These are phyloP conservation scores for Sisymbrium irio DNA, from an alignment of 345 rosid genomes.

Conservation along the genomic window DNA sequence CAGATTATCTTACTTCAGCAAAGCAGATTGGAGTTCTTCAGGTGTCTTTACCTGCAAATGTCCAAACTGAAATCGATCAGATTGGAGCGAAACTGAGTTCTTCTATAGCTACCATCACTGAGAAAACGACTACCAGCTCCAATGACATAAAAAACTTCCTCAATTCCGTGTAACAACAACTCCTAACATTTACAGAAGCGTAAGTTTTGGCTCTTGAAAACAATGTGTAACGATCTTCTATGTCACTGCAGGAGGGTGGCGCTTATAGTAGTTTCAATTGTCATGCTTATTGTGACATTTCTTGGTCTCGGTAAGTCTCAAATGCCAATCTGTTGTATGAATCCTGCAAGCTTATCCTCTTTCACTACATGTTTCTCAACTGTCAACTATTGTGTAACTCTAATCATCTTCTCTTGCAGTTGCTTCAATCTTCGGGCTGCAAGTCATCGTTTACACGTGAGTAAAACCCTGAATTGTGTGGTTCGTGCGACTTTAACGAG, in stretches of 20 bases:
- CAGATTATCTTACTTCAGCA: slow-evolving; percentile 66
- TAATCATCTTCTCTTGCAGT: slow-evolving; percentile 41
- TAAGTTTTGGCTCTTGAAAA: not conserved
- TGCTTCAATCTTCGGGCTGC: slow-evolving; percentile 76
- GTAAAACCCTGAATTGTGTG: slow-evolving; percentile 19
- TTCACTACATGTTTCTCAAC: not conserved
- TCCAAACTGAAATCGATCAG: slow-evolving; percentile 87
- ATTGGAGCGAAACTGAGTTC: slow-evolving; percentile 56
- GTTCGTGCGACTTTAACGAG: not conserved
- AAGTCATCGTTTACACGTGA: slow-evolving; percentile 75
- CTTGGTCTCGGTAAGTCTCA: slow-evolving; percentile 73
- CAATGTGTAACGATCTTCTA: not conserved
- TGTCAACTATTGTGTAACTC: not conserved
- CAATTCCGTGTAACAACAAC: slow-evolving; percentile 60
- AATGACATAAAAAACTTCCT: slow-evolving; percentile 58
- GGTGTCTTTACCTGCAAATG: slow-evolving; percentile 65
- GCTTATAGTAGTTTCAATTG: slow-evolving; percentile 60
- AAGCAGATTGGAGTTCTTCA: slow-evolving; percentile 68
- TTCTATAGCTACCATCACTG: slow-evolving; percentile 53
- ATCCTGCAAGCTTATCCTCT: not conserved
- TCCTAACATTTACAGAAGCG: not conserved
- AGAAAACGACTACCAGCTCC: slow-evolving; percentile 53
- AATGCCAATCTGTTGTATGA: not conserved
- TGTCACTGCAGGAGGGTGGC: slow-evolving; percentile 60
- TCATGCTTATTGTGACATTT: slow-evolving; percentile 75